Conservation (phyloP, 2,329 filamentous ascomycete species). For the Hypoxylon sp. region DNA sequence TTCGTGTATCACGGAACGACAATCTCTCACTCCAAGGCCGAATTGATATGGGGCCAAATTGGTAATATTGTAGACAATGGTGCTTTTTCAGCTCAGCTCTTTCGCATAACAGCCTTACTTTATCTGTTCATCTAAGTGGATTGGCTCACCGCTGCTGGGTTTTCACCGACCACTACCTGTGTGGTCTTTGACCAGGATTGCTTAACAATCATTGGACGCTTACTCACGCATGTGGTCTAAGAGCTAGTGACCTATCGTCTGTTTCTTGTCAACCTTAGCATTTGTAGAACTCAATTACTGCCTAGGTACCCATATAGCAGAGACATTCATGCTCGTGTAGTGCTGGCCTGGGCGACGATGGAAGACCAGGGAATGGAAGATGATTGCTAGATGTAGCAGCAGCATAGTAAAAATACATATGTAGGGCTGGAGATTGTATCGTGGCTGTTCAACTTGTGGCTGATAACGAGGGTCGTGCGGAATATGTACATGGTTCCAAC, state of each 20-base stretch:
- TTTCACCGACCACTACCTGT: background rate
- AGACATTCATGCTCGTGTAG: too few species aligned
- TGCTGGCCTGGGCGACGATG: background rate
- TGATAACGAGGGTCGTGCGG: background rate
- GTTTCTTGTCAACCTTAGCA: background rate
- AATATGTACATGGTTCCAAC: background rate
- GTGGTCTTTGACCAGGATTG: background rate
- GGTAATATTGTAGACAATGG: constrained; percentile 8
- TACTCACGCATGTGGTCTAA: background rate
- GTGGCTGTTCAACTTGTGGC: constrained; percentile 2
- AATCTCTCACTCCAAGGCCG: background rate
- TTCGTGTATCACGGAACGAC: background rate
- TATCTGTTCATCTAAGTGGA: background rate
- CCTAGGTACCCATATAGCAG: too few species aligned
- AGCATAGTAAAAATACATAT: too few species aligned
- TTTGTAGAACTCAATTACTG: too few species aligned
- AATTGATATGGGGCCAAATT: background rate
- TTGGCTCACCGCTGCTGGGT: background rate
- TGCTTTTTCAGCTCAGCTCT: constrained; percentile 9
- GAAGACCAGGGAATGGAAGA: background rate
- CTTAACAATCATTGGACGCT: constrained; percentile 2
- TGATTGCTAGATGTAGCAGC: background rate
- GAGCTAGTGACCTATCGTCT: background rate
- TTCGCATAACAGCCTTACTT: background rate
- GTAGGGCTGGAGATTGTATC: background rate